phyloP scores from a whole-genome alignment of 2,329 filamentous ascomycete genomes.

The Talaromyces pinophilus region DNA sequence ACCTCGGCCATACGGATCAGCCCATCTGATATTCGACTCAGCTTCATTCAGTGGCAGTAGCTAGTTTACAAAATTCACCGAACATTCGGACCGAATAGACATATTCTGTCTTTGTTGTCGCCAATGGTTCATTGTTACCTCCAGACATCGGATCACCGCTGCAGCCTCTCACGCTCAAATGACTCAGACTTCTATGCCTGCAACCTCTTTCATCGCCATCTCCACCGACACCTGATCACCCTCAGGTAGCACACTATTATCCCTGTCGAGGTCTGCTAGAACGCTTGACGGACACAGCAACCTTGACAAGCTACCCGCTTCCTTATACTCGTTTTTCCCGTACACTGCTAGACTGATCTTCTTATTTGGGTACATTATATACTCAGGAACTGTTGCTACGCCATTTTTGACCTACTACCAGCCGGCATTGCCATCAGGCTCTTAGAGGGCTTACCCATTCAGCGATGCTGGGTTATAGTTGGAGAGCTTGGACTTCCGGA shows the following conservation, averaged over 20 bases:
- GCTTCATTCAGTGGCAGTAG: neutral
- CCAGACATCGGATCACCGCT: neutral
- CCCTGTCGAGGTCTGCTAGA: neutral
- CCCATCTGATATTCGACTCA: neutral
- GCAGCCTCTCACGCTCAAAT: neutral
- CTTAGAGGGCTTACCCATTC: neutral
- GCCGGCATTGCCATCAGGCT: neutral
- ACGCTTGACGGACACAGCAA: neutral
- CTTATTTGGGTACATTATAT: neutral
- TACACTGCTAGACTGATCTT: slow-evolving; percentile 8
- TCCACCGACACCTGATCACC: neutral
- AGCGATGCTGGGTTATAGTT: slow-evolving; percentile 8
- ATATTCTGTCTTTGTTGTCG: neutral
- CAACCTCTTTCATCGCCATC: neutral
- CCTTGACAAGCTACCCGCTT: slow-evolving; percentile 2
- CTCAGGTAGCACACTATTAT: neutral
- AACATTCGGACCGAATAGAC: neutral
- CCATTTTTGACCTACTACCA: slow-evolving; percentile 1
- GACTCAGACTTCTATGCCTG: neutral
- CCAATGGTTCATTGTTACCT: neutral
- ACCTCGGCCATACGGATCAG: neutral
- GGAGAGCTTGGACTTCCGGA: slow-evolving; percentile 3
- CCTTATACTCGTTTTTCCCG: neutral
- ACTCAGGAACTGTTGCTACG: neutral
- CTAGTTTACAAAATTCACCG: neutral